phyloP scores from a whole-genome alignment of 2,329 filamentous ascomycete genomes.

The Alternaria consortialis region DNA sequence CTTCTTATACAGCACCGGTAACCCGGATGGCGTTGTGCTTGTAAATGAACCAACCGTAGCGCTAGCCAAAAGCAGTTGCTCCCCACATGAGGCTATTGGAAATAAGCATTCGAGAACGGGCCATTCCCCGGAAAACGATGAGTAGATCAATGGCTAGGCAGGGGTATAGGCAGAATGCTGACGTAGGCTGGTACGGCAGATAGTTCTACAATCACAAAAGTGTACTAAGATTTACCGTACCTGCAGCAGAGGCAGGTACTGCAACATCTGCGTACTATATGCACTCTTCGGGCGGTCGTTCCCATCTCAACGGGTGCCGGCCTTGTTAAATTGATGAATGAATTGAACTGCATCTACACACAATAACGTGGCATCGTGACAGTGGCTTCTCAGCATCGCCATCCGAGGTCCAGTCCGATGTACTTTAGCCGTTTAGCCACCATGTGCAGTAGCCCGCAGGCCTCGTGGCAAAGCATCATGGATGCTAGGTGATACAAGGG shows the following conservation, averaged over 20 bases:
- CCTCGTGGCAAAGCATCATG: conserved; percentile 17
- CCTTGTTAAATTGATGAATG: neutral
- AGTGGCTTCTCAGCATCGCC: conserved; percentile 1
- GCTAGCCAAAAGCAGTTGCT: conserved; percentile 27
- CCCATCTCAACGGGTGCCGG: neutral
- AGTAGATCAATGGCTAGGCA: conserved; percentile 39
- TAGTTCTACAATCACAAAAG: neutral
- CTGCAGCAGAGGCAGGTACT: neutral
- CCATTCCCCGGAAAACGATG: conserved; percentile 32
- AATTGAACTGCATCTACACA: neutral
- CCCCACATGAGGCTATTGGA: conserved; percentile 32
- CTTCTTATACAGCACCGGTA: conserved; percentile 36
- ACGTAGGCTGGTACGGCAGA: conserved; percentile 2
- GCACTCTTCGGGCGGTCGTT: neutral
- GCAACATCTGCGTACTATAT: neutral
- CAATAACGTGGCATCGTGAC: conserved; percentile 1
- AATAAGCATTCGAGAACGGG: conserved; percentile 38
- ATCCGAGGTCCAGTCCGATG: conserved; percentile 9
- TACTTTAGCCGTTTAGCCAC: conserved; percentile 48
- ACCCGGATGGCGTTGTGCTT: conserved; percentile 34
- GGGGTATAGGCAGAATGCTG: conserved; percentile 34
- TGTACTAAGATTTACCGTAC: neutral
- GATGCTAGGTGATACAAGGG: conserved; percentile 2
- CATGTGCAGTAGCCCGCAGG: conserved; percentile 10
- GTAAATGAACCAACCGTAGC: conserved; percentile 21